Evolutionary conservation across 148 eudicot species (phyloP).

Genomic region (Dianthus caryophyllus): DNA sequence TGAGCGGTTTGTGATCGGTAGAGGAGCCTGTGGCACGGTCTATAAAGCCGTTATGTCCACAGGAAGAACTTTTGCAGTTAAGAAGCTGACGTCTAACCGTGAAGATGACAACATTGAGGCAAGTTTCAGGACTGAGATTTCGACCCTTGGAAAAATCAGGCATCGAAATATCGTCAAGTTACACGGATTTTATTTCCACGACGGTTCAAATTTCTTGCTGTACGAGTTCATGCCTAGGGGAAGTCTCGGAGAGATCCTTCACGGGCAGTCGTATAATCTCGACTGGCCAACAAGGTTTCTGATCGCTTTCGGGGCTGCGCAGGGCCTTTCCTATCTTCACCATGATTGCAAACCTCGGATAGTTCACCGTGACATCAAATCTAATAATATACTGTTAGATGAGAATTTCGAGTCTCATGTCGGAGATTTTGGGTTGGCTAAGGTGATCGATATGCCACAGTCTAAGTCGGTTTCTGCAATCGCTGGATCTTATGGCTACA

Average conservation of each 20-base stretch:
- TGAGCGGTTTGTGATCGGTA: constrained; percentile 49
- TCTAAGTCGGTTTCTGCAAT: constrained; percentile 84
- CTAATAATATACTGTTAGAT: constrained; percentile 72
- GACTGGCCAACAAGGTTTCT: constrained; percentile 66
- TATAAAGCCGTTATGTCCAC: constrained; percentile 59
- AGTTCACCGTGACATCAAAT: constrained; percentile 83
- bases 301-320: constrained; percentile 87
- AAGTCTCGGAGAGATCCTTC: constrained; percentile 74
- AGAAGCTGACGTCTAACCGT: constrained; percentile 53
- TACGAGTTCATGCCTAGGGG: constrained; percentile 85
- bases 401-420: constrained; percentile 66
- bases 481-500: constrained; percentile 97
- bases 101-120: constrained; percentile 57
- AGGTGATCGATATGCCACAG: constrained; percentile 70
- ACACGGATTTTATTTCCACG: constrained; percentile 72
- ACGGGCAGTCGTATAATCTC: constrained; percentile 35
- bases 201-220: constrained; percentile 63
- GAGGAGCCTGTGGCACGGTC: constrained; percentile 81
- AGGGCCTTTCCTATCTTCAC: constrained; percentile 78
- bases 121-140: constrained; percentile 77
- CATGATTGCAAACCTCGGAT: constrained; percentile 81
- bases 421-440: constrained; percentile 92
- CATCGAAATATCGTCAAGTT: constrained; percentile 82
- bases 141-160: constrained; percentile 74
- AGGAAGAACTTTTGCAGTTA: constrained; percentile 62